Evolutionary conservation across 768 basidiomycete genomes (phyloP).

Genomic region (Xerocomus brunneocitrinus): DNA sequence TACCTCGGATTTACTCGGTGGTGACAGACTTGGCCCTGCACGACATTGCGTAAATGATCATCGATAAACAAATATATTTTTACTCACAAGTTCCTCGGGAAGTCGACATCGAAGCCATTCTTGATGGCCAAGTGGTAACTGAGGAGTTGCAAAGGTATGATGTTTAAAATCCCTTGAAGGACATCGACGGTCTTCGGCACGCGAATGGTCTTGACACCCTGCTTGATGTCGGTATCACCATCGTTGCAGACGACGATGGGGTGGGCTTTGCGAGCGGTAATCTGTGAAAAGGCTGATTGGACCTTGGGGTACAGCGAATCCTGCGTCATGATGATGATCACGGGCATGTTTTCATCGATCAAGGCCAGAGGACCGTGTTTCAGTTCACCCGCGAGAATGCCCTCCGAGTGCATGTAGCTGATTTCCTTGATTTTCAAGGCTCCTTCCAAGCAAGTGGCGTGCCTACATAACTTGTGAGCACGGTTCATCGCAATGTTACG

Average conservation of each 20-base stretch:
- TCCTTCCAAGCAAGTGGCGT: slow-evolving; percentile 96
- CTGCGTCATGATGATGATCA: slow-evolving; percentile 99
- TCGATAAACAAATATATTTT: not conserved
- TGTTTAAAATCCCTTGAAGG: slow-evolving; percentile 92
- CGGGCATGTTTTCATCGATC: slow-evolving; percentile 97
- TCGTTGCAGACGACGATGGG: slow-evolving; percentile 96
- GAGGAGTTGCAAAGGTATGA: slow-evolving; percentile 92
- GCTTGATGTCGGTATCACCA: slow-evolving; percentile 74
- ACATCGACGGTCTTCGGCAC: slow-evolving; percentile 94
- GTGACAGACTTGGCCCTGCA: slow-evolving; percentile 74
- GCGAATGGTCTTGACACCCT: slow-evolving; percentile 80
- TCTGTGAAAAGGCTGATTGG: slow-evolving; percentile 92
- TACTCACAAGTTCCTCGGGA: slow-evolving; percentile 91
- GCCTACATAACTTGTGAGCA: slow-evolving; percentile 35
- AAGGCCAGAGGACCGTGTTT: slow-evolving; percentile 98
- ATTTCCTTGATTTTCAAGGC: slow-evolving; percentile 99
- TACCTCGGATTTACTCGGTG: slow-evolving; percentile 46
- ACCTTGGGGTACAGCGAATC: slow-evolving; percentile 99
- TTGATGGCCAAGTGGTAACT: slow-evolving; percentile 95
- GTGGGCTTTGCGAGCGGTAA: slow-evolving; percentile 94
- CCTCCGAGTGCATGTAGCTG: slow-evolving; percentile 62
- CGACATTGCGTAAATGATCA: slow-evolving; percentile 8
- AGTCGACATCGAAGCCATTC: slow-evolving; percentile 97
- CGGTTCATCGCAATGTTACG: no score
- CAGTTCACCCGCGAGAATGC: slow-evolving; percentile 95